These are phyloP conservation scores for Umbelopsis isabellina DNA, from an alignment of 192 early-diverging fungal species.

Conservation along the genomic window DNA sequence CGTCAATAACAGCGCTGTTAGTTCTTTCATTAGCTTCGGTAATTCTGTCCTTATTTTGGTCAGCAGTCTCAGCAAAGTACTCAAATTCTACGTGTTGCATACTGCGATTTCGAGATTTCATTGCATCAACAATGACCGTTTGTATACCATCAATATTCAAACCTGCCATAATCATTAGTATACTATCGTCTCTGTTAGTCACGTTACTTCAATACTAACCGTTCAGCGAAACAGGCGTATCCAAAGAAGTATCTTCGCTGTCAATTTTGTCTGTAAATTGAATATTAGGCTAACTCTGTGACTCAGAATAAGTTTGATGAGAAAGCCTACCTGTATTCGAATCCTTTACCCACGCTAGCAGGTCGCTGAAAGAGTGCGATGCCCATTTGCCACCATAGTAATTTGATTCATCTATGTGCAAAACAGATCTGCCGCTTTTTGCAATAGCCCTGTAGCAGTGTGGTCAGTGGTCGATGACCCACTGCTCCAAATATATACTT, in stretches of 20 bases:
- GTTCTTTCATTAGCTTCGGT: neutral
- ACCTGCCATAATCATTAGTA: neutral
- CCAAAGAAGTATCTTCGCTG: neutral
- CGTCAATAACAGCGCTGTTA: neutral
- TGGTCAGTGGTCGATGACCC: neutral
- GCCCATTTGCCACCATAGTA: constrained; percentile 80
- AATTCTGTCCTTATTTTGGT: neutral
- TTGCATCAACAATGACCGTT: neutral
- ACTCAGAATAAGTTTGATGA: neutral
- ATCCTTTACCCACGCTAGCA: constrained; percentile 44
- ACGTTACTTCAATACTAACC: neutral
- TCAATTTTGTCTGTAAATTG: neutral
- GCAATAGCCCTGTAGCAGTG: constrained; percentile 60
- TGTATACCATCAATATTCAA: neutral
- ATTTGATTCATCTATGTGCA: constrained; percentile 80
- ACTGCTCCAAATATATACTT: neutral
- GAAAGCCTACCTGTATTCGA: constrained; percentile 21
- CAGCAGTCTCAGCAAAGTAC: neutral
- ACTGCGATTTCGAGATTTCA: constrained; percentile 3
- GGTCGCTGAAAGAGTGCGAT: constrained; percentile 56
- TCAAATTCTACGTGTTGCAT: neutral
- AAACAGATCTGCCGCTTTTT: constrained; percentile 66
- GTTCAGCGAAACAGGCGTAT: neutral
- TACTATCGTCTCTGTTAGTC: no score
- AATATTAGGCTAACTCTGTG: neutral